Conservation (phyloP, 2,329 filamentous ascomycete species). For the Eutypella sp. region DNA sequence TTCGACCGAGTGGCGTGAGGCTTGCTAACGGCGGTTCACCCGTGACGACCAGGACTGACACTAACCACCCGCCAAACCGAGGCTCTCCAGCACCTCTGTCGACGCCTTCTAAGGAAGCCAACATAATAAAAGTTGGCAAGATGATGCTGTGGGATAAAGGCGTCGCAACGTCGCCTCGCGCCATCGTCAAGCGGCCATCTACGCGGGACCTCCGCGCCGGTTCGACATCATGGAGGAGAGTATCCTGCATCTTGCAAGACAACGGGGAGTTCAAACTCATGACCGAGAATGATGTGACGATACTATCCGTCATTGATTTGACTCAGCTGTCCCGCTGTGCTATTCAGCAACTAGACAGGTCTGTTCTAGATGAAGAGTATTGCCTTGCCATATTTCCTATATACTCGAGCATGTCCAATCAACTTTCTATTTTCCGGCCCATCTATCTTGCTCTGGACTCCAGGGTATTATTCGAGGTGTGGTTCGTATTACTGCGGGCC, state of each 20-base stretch:
- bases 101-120: constrained; percentile 54
- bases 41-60: constrained; percentile 35
- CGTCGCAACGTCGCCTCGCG: constrained; percentile 46
- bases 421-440: constrained; percentile 74
- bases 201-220: constrained; percentile 50
- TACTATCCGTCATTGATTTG: constrained; percentile 79
- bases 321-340: constrained; percentile 85
- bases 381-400: constrained; percentile 95
- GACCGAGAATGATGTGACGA: constrained; percentile 74
- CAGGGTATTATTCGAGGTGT: constrained; percentile 89
- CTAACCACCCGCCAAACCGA: constrained; percentile 37
- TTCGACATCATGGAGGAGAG: constrained; percentile 70
- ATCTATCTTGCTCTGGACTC: constrained; percentile 86
- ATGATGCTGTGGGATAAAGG: constrained; percentile 88
- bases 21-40: constrained; percentile 41
- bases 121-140: constrained; percentile 93
- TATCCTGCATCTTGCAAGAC: constrained; percentile 90
- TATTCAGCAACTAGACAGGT: constrained; percentile 83
- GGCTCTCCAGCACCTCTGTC: constrained; percentile 31
- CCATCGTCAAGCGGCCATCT: constrained; percentile 53
- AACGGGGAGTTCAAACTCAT: constrained; percentile 92
- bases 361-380: constrained; percentile 86
- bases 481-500: constrained; percentile 86
- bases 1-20: constrained; percentile 55
- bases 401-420: constrained; percentile 70